Conservation (phyloP, 1,284 basidiomycete species). For the Cryptococcus sp. region DNA sequence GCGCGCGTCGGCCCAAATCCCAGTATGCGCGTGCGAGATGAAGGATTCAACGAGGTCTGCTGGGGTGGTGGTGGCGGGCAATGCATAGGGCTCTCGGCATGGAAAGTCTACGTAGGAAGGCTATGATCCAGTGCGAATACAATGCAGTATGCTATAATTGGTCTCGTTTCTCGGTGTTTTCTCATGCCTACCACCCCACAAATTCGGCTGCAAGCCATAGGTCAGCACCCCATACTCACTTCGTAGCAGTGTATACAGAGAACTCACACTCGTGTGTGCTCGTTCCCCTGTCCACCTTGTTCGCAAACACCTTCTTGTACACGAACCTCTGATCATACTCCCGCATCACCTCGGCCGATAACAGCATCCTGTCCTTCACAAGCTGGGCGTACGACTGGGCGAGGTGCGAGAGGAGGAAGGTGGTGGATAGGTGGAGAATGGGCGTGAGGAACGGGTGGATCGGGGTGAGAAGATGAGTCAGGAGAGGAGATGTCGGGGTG, state of each 20-base stretch:
- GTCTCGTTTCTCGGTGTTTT: background rate
- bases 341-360: conserved; percentile 48
- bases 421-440: conserved; percentile 30
- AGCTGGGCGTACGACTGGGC: conserved; percentile 38
- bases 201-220: conserved; percentile 7
- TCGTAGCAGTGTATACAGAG: background rate
- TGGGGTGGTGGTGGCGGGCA: no score
- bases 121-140: no score
- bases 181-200: conserved; percentile 1
- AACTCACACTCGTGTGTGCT: conserved; percentile 43
- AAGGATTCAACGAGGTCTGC: no score
- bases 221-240: background rate
- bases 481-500: conserved; percentile 39
- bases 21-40: no score
- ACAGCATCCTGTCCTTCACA: conserved; percentile 46
- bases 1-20: no score
- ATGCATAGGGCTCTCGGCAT: no score
- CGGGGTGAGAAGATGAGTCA: conserved; percentile 36
- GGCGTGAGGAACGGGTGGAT: conserved; percentile 40
- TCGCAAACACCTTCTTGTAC: conserved; percentile 42
- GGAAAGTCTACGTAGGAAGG: no score
- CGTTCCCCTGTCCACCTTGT: conserved; percentile 40
- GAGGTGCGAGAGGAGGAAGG: conserved; percentile 37
- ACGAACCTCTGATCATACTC: conserved; percentile 50
- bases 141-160: no score